Base-by-base conservation (phyloP, 768 basidiomycete species). In the Hebeloma cylindrosporum region DNA sequence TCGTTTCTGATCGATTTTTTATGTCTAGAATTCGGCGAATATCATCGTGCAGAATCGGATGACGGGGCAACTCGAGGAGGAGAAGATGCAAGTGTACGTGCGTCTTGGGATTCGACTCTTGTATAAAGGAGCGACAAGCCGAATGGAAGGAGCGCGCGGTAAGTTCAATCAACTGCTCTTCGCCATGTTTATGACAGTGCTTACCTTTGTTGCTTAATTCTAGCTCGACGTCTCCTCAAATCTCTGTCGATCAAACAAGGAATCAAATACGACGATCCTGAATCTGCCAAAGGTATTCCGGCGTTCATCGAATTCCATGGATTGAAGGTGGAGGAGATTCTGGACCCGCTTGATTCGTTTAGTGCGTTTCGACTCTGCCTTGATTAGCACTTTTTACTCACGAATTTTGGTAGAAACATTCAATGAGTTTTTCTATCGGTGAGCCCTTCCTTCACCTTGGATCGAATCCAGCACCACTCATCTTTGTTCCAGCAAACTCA, bases 11-110 rank as follows among this genome's bases (percentile, higher is more conserved):
- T 23, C 8, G 5, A 31, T 13, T 2, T 7, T 20, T 28, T 18
- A 16, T 17, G 5, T 13, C 1, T 41, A 91, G 88, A 96, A 99
- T 59, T 94, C 92, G 40, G 95, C 93, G 18, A 99, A 99, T 60
- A 96, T 99, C 53, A 92, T 97, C 47, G 94, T 99, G 1, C 95
- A 98, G 68, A 93, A 97, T 61, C 77, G 95, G 10, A 65, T 81
- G 63, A 93, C 91, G 0, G 95, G 95, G 0, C 88, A 91, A 62
- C 62, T 98, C 45, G 88, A 93, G 60, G 95, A 99, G 67, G 95
- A 98, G 70, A 98, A 97, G 73, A 99, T 97, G 93, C 86, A 93
- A 58, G 76, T 78, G 1, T 97, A 96, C 60, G 92, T 97, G 0
- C 72, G 94, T 28, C 68, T 99, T 11, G 95, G 95, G 2, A 99